Percentiles rank a stretch among this genome's conserved stretches.
Evolutionary conservation across 805 yeast species (phyloP).

Genomic region (Schizosaccharomyces lindneri): DNA sequence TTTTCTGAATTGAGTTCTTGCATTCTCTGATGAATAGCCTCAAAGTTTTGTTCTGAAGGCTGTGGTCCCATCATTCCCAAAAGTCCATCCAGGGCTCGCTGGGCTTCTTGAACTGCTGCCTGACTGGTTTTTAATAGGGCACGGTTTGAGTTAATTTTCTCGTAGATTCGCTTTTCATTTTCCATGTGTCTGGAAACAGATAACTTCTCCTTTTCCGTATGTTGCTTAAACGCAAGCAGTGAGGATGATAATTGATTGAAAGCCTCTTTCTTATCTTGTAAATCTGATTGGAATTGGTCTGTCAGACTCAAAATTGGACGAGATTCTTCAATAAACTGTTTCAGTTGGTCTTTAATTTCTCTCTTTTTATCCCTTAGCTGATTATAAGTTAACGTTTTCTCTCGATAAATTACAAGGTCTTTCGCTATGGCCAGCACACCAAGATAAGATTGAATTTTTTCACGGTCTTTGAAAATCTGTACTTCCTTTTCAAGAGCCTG

Average conservation of each 20-base stretch:
- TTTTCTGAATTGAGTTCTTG: neutral
- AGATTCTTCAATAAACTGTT: neutral
- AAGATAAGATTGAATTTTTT: slow-evolving; percentile 5
- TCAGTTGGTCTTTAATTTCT: neutral
- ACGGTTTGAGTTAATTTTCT: neutral
- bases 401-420: slow-evolving; percentile 5
- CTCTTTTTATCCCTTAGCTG: slow-evolving; percentile 13
- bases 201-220: neutral
- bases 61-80: neutral
- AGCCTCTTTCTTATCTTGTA: neutral
- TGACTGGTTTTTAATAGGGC: neutral
- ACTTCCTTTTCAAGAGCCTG: slow-evolving; percentile 22
- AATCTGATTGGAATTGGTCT: neutral
- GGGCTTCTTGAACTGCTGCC: neutral
- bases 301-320: neutral
- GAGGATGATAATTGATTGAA: neutral
- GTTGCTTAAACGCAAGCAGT: neutral
- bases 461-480: slow-evolving; percentile 16
- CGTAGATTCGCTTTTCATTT: neutral
- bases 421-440: slow-evolving; percentile 3
- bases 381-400: slow-evolving; percentile 5
- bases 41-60: neutral
- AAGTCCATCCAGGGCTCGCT: neutral
- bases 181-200: neutral
- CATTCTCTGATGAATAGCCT: neutral